phyloP scores from a whole-genome alignment of 495 filamentous ascomycete species.

The Neurospora tetraspora region DNA sequence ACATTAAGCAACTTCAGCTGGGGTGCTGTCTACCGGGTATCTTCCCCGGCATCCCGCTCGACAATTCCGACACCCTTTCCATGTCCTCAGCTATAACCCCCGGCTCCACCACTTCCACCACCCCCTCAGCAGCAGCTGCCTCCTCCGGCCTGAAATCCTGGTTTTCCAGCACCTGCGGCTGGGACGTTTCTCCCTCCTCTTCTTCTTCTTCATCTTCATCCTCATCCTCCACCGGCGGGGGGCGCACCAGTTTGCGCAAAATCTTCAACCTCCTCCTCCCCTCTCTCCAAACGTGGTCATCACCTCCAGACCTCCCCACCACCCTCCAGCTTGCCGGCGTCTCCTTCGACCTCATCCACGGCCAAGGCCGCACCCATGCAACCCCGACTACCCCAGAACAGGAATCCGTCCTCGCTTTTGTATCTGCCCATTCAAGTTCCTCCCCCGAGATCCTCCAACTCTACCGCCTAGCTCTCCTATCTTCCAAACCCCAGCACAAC shows the following conservation, averaged over 20 bases:
- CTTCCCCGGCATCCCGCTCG: slow-evolving; percentile 67
- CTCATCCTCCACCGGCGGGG: too few species aligned
- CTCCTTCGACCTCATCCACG: slow-evolving; percentile 73
- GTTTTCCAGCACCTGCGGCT: slow-evolving; percentile 37
- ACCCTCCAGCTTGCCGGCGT: slow-evolving; percentile 58
- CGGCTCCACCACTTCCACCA: slow-evolving; percentile 22
- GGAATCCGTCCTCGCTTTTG: slow-evolving; percentile 61
- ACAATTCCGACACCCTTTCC: slow-evolving; percentile 32
- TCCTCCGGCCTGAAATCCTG: slow-evolving; percentile 40
- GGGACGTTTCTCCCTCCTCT: slow-evolving; percentile 46
- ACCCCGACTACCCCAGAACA: too few species aligned
- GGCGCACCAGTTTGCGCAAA: too few species aligned
- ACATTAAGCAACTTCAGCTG: slow-evolving; percentile 65
- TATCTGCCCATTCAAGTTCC: slow-evolving; percentile 46
- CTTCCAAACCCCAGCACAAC: background rate
- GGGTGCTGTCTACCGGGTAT: slow-evolving; percentile 69
- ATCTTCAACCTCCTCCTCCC: slow-evolving; percentile 49
- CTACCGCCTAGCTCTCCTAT: slow-evolving; percentile 61
- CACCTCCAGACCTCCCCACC: slow-evolving; percentile 62
- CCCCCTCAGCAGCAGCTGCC: background rate
- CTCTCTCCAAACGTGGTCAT: slow-evolving; percentile 59
- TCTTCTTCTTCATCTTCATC: slow-evolving; percentile 47
- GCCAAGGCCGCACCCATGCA: too few species aligned
- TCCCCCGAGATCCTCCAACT: slow-evolving; percentile 76
- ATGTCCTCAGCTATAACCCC: slow-evolving; percentile 32